Base-by-base conservation (phyloP, 108 stramenopile genomes). In the Skeletonema menzelii region DNA sequence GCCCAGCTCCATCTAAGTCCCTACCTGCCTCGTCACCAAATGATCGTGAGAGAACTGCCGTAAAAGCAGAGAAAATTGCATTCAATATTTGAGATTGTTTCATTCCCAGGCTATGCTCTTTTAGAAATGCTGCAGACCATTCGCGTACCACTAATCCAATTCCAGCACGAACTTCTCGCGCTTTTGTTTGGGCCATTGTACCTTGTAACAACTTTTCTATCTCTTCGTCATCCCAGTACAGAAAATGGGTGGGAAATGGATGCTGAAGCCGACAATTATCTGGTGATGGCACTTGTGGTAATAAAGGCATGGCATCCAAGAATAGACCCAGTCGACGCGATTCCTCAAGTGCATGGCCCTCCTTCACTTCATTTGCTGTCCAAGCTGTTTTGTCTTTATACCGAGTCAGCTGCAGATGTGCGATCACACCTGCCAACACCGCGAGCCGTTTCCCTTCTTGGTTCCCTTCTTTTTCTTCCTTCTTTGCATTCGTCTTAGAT, bases 171-270 rank as follows among this genome's bases (percentile, higher is more conserved):
- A 74, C 67, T 30, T 74, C 73, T 8, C 73, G 63, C n/a, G 79
- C 79, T 59, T 70, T 73, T 1, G 79, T 74, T 63, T 80, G 79
- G 2, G 68, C 79, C 30, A 80, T 65, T 55, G 79, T 80, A 3
- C 79, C 79, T 19, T 63, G 53, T 8, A 80, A 42, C 19, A 80
- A 46, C 3, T 40, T 42, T 65, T 80, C 56, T 17, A 80, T 44
- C 30, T 80, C 79, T 10, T 80, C 79, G 38, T 74, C 72, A 14
- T 67, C 69, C 79, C 79, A 80, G 35, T 73, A 80, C 26, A 80
- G 64, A 70, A 74, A 80, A 56, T 80, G 79, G 17, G 72, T 80
- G 11, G 79, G 79, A 26, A 80, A 80, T 11, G 79, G 79, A 65
- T 80, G 72, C 13, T 34, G 19, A 15, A 14, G 67, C 40, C 19